These are phyloP conservation scores for Hypoxylon sp. DNA, from an alignment of 2,329 filamentous ascomycete species.

Conservation along the genomic window DNA sequence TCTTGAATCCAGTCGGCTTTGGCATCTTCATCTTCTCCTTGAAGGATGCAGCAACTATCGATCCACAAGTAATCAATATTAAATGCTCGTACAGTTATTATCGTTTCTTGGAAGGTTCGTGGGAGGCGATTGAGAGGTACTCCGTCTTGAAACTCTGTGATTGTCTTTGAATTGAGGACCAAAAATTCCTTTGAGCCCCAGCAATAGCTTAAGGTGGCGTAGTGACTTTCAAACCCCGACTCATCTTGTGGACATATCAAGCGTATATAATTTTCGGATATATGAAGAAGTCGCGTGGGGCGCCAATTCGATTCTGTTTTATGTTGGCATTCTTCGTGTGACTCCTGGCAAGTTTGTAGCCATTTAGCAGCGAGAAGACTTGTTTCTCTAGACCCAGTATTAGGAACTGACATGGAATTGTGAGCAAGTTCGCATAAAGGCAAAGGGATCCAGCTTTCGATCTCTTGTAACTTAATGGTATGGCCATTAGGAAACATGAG, in stretches of 20 bases:
- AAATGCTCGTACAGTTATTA: background rate
- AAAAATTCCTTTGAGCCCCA: background rate
- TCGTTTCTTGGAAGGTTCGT: background rate
- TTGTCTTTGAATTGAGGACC: background rate
- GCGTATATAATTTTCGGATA: background rate
- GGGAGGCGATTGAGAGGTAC: background rate
- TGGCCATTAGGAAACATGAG: too few species aligned
- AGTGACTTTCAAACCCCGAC: background rate
- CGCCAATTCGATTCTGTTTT: too few species aligned
- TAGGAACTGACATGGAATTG: too few species aligned
- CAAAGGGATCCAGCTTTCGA: too few species aligned
- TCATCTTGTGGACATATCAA: background rate
- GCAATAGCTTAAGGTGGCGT: background rate
- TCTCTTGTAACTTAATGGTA: too few species aligned
- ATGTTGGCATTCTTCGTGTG: too few species aligned
- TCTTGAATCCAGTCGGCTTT: background rate
- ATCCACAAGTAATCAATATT: background rate
- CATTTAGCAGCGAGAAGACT: too few species aligned
- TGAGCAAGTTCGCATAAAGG: too few species aligned
- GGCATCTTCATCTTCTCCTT: background rate
- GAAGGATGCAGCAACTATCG: background rate
- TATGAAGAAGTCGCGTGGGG: background rate
- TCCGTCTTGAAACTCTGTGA: background rate
- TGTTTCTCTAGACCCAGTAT: too few species aligned
- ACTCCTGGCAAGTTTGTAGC: too few species aligned